A percentile compares a stretch with the other conserved stretches of the same genome.
Evolutionary conservation across 1,139 yeast species (phyloP).

Genomic region (Spathaspora sp.): DNA sequence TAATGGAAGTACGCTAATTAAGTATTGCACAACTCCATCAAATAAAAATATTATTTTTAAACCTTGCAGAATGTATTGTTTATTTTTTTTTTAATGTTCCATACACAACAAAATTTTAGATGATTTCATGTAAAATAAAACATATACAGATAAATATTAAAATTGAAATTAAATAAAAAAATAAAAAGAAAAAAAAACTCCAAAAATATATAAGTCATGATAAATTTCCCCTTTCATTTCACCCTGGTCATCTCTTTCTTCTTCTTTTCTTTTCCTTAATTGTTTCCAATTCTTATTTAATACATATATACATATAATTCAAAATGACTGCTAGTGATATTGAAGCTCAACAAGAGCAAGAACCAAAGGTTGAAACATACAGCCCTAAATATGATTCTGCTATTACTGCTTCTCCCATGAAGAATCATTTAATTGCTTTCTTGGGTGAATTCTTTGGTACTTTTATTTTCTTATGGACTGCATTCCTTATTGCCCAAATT

Average conservation of each 20-base stretch:
- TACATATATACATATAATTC: not conserved
- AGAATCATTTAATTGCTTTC: conserved; percentile 35
- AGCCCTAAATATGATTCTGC: conserved; percentile 24
- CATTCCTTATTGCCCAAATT: conserved; percentile 79
- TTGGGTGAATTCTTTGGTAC: conserved; percentile 80
- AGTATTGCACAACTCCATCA: not conserved
- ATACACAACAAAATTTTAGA: not conserved
- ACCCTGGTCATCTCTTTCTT: not conserved
- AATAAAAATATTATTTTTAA: not conserved
- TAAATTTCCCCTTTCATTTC: not conserved
- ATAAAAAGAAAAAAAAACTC: not conserved
- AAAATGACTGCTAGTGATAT: conserved; percentile 20
- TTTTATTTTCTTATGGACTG: conserved; percentile 78
- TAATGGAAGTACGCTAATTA: not conserved
- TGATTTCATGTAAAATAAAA: conserved; percentile 1
- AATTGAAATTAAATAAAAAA: not conserved
- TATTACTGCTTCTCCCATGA: conserved; percentile 22
- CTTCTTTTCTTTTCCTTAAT: not conserved
- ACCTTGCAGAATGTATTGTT: not conserved
- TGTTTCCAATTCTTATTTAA: not conserved
- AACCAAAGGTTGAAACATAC: conserved; percentile 24
- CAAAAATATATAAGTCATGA: conserved; percentile 1
- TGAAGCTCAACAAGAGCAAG: conserved; percentile 25
- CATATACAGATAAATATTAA: not conserved
- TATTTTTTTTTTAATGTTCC: not conserved